Base-by-base conservation (phyloP, 2,329 filamentous ascomycete species). In the Paecilomyces dactylethromorphus region DNA sequence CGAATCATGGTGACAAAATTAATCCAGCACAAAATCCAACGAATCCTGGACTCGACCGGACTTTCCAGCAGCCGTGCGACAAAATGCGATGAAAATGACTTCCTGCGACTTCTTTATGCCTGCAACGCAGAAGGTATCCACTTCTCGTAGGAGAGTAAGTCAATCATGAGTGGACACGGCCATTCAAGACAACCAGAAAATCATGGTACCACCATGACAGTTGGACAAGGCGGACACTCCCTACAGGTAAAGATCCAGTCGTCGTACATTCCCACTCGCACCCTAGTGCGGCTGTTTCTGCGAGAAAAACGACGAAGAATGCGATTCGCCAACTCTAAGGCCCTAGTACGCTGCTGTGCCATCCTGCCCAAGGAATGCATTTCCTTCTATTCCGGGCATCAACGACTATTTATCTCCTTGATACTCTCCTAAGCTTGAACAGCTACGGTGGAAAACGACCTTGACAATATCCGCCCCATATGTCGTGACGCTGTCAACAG, bases 1-100 rank as follows among this genome's bases (percentile, higher is more conserved):
- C 90, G 89, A 79, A 89, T 88, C 7, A 89, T 87, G 69, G 85
- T 93, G 1, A 85, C 86, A 0, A 84, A 91, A 69, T 74, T 95
- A 26, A 87, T 96, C 13, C 82, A 86, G 65, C 83, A 87, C 65
- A 96, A 96, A 77, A 87, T 96, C 35, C 80, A 87, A 65, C 89
- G 86, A 69, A 90, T 95, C 18, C 79, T 96, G 7, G 87, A 91
- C 67, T 84, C 86, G 55, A 93, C 91, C 0, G 84, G 87, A 55
- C 78, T 96, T 58, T 85, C 86, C 0, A 90, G 93, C 61, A 89
- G 88, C 77, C 81, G 92, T 63, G 83, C 90, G 5, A 82, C 89
- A 55, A 86, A 92, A 77, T 92, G 91, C 68, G 91, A 95, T 66
- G 90, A 96, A 76, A 91, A 88, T 53, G 91, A 95, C 68, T 96